These are phyloP conservation scores for Epichloe aotearoae DNA, from an alignment of 2,329 filamentous ascomycete species.

Conservation along the genomic window DNA sequence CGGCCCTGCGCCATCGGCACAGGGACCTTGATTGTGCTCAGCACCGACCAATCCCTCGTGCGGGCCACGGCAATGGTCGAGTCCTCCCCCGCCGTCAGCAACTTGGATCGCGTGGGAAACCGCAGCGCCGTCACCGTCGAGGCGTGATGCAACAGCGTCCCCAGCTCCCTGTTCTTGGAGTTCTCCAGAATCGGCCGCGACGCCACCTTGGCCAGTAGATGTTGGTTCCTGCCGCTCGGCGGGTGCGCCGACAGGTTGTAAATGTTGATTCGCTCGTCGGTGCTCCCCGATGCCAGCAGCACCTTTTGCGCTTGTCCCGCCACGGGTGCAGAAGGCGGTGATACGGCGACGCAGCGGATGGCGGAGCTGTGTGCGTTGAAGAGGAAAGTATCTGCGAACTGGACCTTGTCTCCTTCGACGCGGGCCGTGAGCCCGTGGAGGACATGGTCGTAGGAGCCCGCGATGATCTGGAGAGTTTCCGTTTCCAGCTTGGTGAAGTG, in stretches of 20 bases:
- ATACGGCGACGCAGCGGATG: conserved; percentile 79
- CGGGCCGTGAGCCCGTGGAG: conserved; percentile 82
- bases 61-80: conserved; percentile 80
- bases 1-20: conserved; percentile 67
- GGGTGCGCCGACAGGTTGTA: conserved; percentile 72
- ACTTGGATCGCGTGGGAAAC: conserved; percentile 78
- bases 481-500: not conserved
- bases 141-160: conserved; percentile 74
- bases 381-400: conserved; percentile 85
- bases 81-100: conserved; percentile 81
- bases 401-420: conserved; percentile 34
- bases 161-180: conserved; percentile 74
- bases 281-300: conserved; percentile 79
- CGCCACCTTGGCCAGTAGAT: conserved; percentile 52
- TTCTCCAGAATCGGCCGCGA: conserved; percentile 71
- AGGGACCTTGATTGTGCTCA: conserved; percentile 81
- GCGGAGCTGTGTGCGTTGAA: conserved; percentile 89
- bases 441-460: conserved; percentile 86
- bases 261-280: conserved; percentile 88
- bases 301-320: conserved; percentile 63
- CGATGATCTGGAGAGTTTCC: conserved; percentile 72
- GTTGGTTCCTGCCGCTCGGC: conserved; percentile 40
- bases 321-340: conserved; percentile 52
- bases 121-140: conserved; percentile 66
- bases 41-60: conserved; percentile 76